Conservation (phyloP, 2,329 filamentous ascomycete genomes). For the Lecanicillium sp. region DNA sequence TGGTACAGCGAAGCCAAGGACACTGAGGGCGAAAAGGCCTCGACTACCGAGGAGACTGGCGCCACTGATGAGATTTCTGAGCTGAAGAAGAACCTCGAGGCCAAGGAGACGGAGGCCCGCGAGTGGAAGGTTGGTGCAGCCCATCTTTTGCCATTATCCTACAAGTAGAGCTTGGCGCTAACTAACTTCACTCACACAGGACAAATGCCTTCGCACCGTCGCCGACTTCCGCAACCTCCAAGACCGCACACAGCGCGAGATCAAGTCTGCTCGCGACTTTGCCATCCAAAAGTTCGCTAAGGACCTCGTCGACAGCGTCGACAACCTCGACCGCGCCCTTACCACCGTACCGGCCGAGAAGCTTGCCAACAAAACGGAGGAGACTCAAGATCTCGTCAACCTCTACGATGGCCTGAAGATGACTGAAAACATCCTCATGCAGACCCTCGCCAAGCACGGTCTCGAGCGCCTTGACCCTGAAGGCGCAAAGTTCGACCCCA, state of each 20-base stretch:
- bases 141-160: background rate
- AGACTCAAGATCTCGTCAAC: conserved; percentile 63
- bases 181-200: conserved; percentile 43
- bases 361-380: conserved; percentile 45
- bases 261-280: conserved; percentile 80
- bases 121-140: conserved; percentile 70
- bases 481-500: conserved; percentile 88
- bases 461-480: conserved; percentile 80
- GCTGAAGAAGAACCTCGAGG: conserved; percentile 43
- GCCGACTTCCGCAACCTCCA: conserved; percentile 98
- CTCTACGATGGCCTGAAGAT: conserved; percentile 89
- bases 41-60: conserved; percentile 18
- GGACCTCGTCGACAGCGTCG: conserved; percentile 89
- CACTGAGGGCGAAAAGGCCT: conserved; percentile 17
- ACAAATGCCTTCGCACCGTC: conserved; percentile 87
- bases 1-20: conserved; percentile 43
- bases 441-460: conserved; percentile 87
- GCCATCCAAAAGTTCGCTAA: conserved; percentile 93
- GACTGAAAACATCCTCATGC: conserved; percentile 84
- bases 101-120: conserved; percentile 45
- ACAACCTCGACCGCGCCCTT: conserved; percentile 94
- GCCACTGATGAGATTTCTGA: conserved; percentile 30
- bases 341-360: conserved; percentile 68
- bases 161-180: background rate
- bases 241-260: conserved; percentile 85